Evolutionary conservation across 495 filamentous ascomycete species (phyloP).

Genomic region (Tuber indicum): DNA sequence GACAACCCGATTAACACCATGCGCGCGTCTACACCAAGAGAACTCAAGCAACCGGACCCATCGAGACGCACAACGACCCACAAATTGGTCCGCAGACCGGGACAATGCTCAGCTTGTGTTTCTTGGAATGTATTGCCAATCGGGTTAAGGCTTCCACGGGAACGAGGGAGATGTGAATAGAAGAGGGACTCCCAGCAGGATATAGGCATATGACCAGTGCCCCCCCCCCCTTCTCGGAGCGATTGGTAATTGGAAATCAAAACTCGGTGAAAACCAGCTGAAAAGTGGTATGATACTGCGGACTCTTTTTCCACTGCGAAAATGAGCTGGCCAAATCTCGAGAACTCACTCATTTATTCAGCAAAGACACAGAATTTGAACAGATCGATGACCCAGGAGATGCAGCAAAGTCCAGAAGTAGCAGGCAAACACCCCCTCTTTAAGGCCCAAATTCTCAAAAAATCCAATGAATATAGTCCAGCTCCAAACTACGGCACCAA

Average conservation of each 20-base stretch:
- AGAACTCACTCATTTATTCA: neutral
- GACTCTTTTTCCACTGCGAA: neutral
- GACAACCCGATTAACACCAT: neutral
- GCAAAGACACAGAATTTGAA: neutral
- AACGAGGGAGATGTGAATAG: neutral
- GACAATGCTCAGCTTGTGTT: neutral
- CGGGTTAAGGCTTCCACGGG: neutral
- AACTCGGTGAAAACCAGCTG: neutral
- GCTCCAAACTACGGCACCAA: neutral
- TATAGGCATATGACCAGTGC: neutral
- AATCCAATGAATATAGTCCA: neutral
- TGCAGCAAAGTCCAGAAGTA: neutral
- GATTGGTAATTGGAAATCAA: neutral
- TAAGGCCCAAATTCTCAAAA: neutral
- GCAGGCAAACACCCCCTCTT: too few species aligned
- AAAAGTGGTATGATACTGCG: neutral
- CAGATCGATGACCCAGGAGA: neutral
- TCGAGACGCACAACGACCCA: neutral
- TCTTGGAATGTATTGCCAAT: neutral
- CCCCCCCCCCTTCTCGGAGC: neutral
- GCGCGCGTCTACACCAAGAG: neutral
- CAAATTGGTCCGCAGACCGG: neutral
- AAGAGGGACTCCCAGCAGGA: neutral
- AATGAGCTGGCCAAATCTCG: neutral
- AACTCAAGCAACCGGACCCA: neutral